Evolutionary conservation across 2,329 filamentous ascomycete species (phyloP).

Genomic region (Rhynchosporium secalis): DNA sequence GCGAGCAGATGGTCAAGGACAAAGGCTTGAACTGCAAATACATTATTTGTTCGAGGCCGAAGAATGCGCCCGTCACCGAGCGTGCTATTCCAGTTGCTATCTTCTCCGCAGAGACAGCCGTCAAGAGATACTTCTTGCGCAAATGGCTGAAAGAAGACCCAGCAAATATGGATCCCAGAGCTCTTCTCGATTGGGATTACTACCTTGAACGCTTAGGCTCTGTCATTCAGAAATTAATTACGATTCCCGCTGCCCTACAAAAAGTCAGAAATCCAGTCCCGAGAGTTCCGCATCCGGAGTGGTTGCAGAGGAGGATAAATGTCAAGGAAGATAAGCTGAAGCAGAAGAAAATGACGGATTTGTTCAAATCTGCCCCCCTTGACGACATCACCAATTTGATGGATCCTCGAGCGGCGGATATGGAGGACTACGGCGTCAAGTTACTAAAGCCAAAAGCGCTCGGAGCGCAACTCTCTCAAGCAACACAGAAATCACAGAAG

Average conservation of each 20-base stretch:
- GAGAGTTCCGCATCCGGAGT: slow-evolving; percentile 90
- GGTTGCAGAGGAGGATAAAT: slow-evolving; percentile 90
- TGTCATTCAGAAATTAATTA: slow-evolving; percentile 98
- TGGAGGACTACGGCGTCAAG: slow-evolving; percentile 78
- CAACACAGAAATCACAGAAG: slow-evolving; percentile 60
- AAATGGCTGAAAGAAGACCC: slow-evolving; percentile 98
- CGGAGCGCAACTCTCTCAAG: slow-evolving; percentile 49
- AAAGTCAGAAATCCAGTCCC: slow-evolving; percentile 95
- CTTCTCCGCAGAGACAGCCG: slow-evolving; percentile 86
- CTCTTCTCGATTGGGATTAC: slow-evolving; percentile 94
- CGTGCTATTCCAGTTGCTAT: slow-evolving; percentile 93
- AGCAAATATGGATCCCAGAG: slow-evolving; percentile 83
- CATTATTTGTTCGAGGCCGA: slow-evolving; percentile 88
- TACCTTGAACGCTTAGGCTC: slow-evolving; percentile 94
- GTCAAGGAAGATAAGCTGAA: slow-evolving; percentile 97
- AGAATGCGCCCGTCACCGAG: slow-evolving; percentile 89
- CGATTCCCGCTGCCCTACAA: slow-evolving; percentile 93
- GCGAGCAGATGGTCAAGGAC: slow-evolving; percentile 98
- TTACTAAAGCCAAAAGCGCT: slow-evolving; percentile 65
- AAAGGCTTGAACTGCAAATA: slow-evolving; percentile 99
- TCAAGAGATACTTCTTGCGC: slow-evolving; percentile 85
- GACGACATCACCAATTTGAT: slow-evolving; percentile 70
- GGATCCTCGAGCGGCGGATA: slow-evolving; percentile 58
- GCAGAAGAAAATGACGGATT: slow-evolving; percentile 96
- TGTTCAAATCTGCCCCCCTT: slow-evolving; percentile 74